Base-by-base conservation (phyloP, 176 grass and related monocot species). In the Canna indica region DNA sequence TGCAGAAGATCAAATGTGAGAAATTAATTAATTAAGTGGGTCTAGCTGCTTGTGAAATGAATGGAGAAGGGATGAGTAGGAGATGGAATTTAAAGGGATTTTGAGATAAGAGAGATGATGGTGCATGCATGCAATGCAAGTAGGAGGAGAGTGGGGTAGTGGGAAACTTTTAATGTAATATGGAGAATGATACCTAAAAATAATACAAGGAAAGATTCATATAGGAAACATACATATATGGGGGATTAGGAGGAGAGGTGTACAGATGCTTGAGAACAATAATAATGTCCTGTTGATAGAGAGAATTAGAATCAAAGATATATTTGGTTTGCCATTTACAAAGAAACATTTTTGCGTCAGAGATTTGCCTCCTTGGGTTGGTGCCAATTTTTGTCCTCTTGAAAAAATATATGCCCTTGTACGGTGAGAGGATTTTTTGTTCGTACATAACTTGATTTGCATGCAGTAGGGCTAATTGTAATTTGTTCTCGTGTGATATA, bases 151-250 rank as follows among this genome's bases (percentile, higher is more conserved):
- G 68, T 52, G 41, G 68, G 16, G 28, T 70, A 34, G 68, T 47
- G 41, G 68, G 15, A 47, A 31, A 33, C 1, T 31, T 70, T 30
- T 70, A 31, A 33, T 25, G 27, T 70, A 33, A 33, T 33, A 15
- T 48, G 68, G 42, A 47, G 67, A 70, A 50, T 70, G 14, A 70
- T 70, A 20, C 68, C 44, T 50, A 11, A 20, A 31, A 70, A 70
- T 70, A 70, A 70, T 70, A 70, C n/a, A 70, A 30, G 45, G 44
- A 50, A 70, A 48, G 44, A 47, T 47, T 39, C 41, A 70, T 47
- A 34, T 64, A 14, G 25, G 6, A 48, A 70, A 30, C 26, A 32
- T 50, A 26, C 9, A 14, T 44, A 22, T 9, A n/a, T 59, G 20
- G 62, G 17, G 25, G 28, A 50, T 70, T 50, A 47, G 67, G 30